These are phyloP conservation scores for Annona cherimola DNA, from an alignment of 164 flowering plant species.

Conservation along the genomic window DNA sequence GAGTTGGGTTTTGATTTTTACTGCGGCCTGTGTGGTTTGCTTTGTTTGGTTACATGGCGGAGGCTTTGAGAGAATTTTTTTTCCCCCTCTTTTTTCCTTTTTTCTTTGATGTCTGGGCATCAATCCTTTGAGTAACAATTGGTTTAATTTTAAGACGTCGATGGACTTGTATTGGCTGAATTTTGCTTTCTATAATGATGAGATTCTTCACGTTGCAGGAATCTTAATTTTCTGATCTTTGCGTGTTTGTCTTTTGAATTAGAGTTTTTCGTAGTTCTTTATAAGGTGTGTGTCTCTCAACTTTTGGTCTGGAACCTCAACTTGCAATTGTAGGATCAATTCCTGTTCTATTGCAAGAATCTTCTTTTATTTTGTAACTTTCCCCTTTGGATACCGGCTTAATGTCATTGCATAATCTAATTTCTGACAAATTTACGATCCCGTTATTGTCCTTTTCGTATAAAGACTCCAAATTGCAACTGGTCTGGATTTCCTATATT, in stretches of 20 bases:
- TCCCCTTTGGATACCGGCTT: not conserved
- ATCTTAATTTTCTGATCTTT: not conserved
- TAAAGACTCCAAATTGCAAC: not conserved
- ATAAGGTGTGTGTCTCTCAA: constrained; percentile 20
- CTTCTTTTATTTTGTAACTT: no score
- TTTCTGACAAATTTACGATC: not conserved
- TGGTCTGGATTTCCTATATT: not conserved
- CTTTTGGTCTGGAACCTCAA: not conserved
- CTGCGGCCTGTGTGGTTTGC: not conserved
- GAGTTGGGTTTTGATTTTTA: not conserved
- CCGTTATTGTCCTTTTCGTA: not conserved
- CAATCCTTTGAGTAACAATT: not conserved
- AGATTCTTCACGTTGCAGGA: not conserved
- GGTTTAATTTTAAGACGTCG: not conserved
- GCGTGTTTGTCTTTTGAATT: constrained; percentile 9
- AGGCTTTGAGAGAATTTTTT: not conserved
- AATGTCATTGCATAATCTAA: not conserved
- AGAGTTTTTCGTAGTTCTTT: constrained; percentile 9
- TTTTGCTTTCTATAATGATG: not conserved
- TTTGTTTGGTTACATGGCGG: no score
- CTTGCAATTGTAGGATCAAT: not conserved
- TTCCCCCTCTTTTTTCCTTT: no score
- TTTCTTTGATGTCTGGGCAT: not conserved
- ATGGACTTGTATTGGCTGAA: not conserved
- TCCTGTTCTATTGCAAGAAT: not conserved